These are phyloP conservation scores for Lumnitzera littorea DNA, from an alignment of 345 rosid genomes.

Conservation along the genomic window DNA sequence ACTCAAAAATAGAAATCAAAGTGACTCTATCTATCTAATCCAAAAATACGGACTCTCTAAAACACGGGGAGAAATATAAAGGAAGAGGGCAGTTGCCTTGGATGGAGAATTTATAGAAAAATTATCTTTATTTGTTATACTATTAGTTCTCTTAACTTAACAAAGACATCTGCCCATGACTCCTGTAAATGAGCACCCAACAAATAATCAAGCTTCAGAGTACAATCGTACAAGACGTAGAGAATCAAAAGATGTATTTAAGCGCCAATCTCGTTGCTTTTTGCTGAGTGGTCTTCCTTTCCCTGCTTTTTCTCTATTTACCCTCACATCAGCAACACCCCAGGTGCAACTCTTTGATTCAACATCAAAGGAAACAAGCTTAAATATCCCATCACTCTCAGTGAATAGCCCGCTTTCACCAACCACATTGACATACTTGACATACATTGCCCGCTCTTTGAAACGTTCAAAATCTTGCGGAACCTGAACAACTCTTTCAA, in stretches of 20 bases:
- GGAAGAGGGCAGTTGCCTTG: too few relatives aligned
- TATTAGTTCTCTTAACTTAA: too few relatives aligned
- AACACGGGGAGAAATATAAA: too few relatives aligned
- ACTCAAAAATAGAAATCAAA: too few relatives aligned
- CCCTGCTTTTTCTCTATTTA: slow-evolving; percentile 80
- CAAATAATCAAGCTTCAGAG: slow-evolving; percentile 30
- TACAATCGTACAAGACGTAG: slow-evolving; percentile 54
- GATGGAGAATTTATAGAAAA: too few relatives aligned
- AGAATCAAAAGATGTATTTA: slow-evolving; percentile 52
- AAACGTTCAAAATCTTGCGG: slow-evolving; percentile 80
- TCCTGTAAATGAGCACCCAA: background rate
- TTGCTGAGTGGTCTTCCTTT: slow-evolving; percentile 88
- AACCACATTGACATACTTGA: slow-evolving; percentile 33
- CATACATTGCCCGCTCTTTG: slow-evolving; percentile 69
- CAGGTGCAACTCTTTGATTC: slow-evolving; percentile 55
- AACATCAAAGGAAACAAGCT: slow-evolving; percentile 55
- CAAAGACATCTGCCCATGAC: background rate
- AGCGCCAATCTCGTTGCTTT: slow-evolving; percentile 82
- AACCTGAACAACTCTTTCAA: slow-evolving; percentile 67
- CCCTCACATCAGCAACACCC: slow-evolving; percentile 77
- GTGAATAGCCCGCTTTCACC: slow-evolving; percentile 10
- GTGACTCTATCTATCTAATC: too few relatives aligned
- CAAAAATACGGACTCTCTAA: too few relatives aligned
- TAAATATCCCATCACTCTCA: slow-evolving; percentile 66
- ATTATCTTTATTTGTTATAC: too few relatives aligned